Evolutionary conservation across 257 asterid species (phyloP), one percentile per base, ranked within the genome.

Genomic region (Echites panduratus): DNA sequence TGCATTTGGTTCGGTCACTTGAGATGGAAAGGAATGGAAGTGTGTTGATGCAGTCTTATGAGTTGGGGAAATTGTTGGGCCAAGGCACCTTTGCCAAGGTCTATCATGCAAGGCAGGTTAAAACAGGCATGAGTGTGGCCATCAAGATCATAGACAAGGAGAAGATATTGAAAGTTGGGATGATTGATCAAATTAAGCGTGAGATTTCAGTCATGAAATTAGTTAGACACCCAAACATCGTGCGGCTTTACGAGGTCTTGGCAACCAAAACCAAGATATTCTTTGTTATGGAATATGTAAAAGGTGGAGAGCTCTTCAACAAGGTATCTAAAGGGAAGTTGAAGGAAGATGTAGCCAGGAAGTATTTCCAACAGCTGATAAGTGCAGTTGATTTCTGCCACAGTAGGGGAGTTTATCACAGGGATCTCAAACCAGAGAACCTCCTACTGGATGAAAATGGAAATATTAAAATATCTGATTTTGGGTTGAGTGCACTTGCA

Each of bases 1-100:
- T 26, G 49, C 17, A 48, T 27, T 77, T 62, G 57, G 64, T 38
- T 79, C 70, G 20, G 41, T 59, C 62, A 70, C 16, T 61, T n/a
- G 71, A 22, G 71, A 92, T 90, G 97, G 96, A 87, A 61, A 77
- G 53, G 44, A 81, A 87, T 75, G 86, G 87, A 50, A 69, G 80
- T 41, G 59, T 83, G 2, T 68, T 90, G 83, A 85, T 93, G 95
- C 77, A 85, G 50, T 80, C 79, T 68, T 93, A 87, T 40, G 96
- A 89, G 84, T 44, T 93, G 69, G 96, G 97, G 76, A 90, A 88
- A 82, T 54, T 89, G 81, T 86, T 93, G 24, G 98, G 98, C 56
- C 97, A 93, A 81, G 98, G 97, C 26, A 84, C 88, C 77, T 90
- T 87, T 63, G 97, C 98, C 24, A 90, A 90, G 87, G 98, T 92